Evolutionary conservation across 139 green algal genomes (phyloP).

Genomic region (Chloropicon primus): DNA sequence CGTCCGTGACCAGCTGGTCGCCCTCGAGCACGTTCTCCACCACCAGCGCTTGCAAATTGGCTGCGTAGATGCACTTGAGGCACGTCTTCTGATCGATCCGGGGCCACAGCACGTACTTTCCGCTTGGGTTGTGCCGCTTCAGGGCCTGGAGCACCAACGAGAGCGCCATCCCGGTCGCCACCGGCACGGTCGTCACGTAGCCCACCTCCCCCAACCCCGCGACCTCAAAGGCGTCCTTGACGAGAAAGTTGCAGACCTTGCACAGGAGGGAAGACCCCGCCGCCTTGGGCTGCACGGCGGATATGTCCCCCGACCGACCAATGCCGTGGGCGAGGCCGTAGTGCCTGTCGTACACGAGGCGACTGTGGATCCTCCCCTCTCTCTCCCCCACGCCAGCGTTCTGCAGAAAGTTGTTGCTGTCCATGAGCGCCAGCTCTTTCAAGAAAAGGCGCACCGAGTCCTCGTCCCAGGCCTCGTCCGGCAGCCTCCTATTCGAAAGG

Average conservation of each 20-base stretch:
- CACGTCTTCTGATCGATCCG: constrained; percentile 98
- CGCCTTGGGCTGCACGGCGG: constrained; percentile 89
- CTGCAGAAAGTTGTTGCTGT: constrained; percentile 1
- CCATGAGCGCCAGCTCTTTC: neutral
- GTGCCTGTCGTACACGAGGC: constrained; percentile 58
- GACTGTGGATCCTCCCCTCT: constrained; percentile 66
- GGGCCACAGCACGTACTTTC: constrained; percentile 75
- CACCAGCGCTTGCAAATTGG: constrained; percentile 44
- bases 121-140: constrained; percentile 9
- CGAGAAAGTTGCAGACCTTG: constrained; percentile 54
- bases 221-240: constrained; percentile 50
- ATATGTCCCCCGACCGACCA: constrained; percentile 72
- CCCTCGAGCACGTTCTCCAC: constrained; percentile 29
- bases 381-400: constrained; percentile 79
- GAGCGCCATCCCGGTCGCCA: constrained; percentile 89
- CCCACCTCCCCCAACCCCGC: constrained; percentile 20
- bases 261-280: constrained; percentile 72
- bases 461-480: constrained; percentile 69
- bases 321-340: constrained; percentile 82
- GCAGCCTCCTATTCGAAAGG: constrained; percentile 55
- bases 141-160: constrained; percentile 53
- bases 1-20: constrained; percentile 65
- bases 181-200: constrained; percentile 57
- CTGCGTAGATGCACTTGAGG: constrained; percentile 72
- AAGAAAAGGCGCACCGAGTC: constrained; percentile 61